phyloP scores from a whole-genome alignment of 2,329 filamentous ascomycete genomes.

The Bipolaris victoriae region DNA sequence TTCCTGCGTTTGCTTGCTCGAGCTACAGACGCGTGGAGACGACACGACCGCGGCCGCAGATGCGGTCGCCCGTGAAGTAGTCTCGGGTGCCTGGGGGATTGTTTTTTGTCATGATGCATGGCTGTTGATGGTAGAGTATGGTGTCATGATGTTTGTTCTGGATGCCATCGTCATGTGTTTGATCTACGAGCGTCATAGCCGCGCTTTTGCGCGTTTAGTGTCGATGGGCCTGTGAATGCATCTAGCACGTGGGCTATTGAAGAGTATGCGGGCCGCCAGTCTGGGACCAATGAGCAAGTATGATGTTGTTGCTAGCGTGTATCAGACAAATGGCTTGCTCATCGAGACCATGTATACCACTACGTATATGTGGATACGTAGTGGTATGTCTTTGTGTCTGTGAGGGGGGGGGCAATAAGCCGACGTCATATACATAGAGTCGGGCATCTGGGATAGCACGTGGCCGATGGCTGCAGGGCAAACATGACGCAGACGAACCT shows the following conservation, averaged over 20 bases:
- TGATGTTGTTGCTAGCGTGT: not conserved
- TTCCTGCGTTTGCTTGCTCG: conserved; percentile 12
- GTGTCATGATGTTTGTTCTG: conserved; percentile 2
- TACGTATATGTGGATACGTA: too few species aligned
- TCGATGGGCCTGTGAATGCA: not conserved
- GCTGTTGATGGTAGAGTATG: not conserved
- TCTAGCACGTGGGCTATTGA: conserved; percentile 1
- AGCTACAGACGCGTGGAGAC: not conserved
- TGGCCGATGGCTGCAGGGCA: conserved; percentile 7
- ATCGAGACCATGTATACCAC: not conserved
- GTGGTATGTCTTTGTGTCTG: not conserved
- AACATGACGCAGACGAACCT: conserved; percentile 1
- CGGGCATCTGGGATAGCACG: not conserved
- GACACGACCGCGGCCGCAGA: conserved; percentile 8
- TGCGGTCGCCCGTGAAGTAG: conserved; percentile 4
- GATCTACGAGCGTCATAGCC: not conserved
- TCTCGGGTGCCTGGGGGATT: not conserved
- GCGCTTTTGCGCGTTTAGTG: not conserved
- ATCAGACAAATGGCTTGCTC: conserved; percentile 2
- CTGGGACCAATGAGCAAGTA: not conserved
- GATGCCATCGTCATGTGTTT: not conserved
- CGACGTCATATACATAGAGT: conserved; percentile 9
- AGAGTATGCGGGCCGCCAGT: conserved; percentile 4
- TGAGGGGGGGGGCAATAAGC: not conserved
- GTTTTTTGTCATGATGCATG: conserved; percentile 3